A percentile compares a stretch with the other conserved stretches of the same genome.
phyloP scores from a whole-genome alignment of 176 grass and related monocot genomes.

The Canna indica region DNA sequence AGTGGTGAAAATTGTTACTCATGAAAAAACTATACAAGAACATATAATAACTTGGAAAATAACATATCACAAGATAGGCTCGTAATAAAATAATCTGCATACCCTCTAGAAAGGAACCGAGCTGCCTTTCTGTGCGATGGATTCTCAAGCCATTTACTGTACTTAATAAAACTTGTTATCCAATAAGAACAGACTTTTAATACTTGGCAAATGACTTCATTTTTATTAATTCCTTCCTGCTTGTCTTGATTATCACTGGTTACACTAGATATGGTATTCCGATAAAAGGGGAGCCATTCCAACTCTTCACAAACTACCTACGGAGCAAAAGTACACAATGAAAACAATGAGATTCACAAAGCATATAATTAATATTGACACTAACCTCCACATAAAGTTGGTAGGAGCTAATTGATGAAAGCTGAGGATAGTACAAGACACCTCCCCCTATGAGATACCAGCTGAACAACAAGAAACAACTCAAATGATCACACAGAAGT shows the following conservation, averaged over 20 bases:
- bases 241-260: constrained; percentile 42
- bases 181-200: constrained; percentile 82
- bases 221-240: constrained; percentile 30
- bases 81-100: constrained; percentile 19
- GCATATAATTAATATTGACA: constrained; percentile 5
- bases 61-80: background rate
- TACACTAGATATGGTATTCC: constrained; percentile 31
- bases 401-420: constrained; percentile 97
- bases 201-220: constrained; percentile 55
- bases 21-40: constrained; percentile 1
- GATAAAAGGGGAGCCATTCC: constrained; percentile 96
- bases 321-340: constrained; percentile 23
- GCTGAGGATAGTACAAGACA: constrained; percentile 95
- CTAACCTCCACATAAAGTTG: constrained; percentile 97
- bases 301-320: constrained; percentile 96
- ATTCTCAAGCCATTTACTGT: constrained; percentile 90
- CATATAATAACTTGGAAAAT: background rate
- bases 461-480: constrained; percentile 32
- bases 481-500: constrained; percentile 2
- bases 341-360: constrained; percentile 16
- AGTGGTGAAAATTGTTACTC: constrained; percentile 14
- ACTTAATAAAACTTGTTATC: constrained; percentile 85
- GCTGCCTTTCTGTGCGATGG: constrained; percentile 87
- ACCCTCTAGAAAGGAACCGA: constrained; percentile 87
- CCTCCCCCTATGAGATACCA: constrained; percentile 98